phyloP scores from a whole-genome alignment of 148 eudicot species.

The Fallopia convolvulus region DNA sequence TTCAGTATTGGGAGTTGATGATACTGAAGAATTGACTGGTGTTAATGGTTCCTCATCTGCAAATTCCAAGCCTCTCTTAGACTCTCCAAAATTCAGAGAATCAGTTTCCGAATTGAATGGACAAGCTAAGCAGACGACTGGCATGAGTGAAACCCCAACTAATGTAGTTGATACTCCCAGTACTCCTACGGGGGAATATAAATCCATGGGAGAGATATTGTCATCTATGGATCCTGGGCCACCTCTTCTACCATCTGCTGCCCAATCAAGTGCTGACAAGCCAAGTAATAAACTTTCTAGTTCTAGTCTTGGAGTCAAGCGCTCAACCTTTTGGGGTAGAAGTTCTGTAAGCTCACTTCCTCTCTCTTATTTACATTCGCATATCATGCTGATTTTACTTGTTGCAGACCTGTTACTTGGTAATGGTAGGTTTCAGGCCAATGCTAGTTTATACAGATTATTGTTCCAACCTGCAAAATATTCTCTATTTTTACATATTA shows the following conservation, averaged over 20 bases:
- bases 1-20: constrained; percentile 59
- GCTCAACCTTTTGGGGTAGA: constrained; percentile 80
- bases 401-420: not conserved
- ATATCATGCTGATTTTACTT: not conserved
- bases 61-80: constrained; percentile 40
- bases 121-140: constrained; percentile 31
- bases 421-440: not conserved
- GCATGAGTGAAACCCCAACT: constrained; percentile 25
- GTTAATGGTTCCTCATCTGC: constrained; percentile 28
- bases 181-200: constrained; percentile 34
- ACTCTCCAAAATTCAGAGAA: constrained; percentile 35
- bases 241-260: constrained; percentile 40
- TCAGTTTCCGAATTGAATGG: constrained; percentile 34
- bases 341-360: constrained; percentile 47
- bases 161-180: constrained; percentile 30
- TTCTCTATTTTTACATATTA: not conserved
- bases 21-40: constrained; percentile 56
- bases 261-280: constrained; percentile 54
- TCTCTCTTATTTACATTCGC: not conserved
- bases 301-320: constrained; percentile 47
- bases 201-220: constrained; percentile 76
- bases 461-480: not conserved
- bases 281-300: constrained; percentile 39
- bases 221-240: constrained; percentile 83
- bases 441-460: not conserved